Evolutionary conservation across 1,284 basidiomycete species (phyloP).

Genomic region (Ceratobasidium sp.): DNA sequence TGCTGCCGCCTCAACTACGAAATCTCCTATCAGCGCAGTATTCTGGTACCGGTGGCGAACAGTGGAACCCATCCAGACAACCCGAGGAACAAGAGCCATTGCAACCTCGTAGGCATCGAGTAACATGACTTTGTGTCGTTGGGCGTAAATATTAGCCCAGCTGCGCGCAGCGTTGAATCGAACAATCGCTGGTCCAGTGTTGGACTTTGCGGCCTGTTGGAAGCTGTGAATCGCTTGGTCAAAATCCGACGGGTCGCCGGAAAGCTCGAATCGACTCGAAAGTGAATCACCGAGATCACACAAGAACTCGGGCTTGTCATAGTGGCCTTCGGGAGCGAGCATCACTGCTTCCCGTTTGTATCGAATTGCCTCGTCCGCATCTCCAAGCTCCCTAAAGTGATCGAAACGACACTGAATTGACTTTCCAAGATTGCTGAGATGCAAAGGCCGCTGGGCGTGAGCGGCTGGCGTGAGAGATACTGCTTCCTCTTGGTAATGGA

Average conservation of each 20-base stretch:
- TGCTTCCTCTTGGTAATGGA: too few relatives aligned
- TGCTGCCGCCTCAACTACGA: background rate
- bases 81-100: background rate
- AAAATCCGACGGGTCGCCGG: background rate
- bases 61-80: background rate
- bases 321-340: background rate
- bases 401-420: background rate
- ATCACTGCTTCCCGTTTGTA: background rate
- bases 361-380: conserved; percentile 10
- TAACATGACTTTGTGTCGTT: background rate
- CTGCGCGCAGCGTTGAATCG: background rate
- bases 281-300: background rate
- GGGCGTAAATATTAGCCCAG: background rate
- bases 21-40: background rate
- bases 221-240: background rate
- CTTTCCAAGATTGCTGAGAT: background rate
- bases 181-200: background rate
- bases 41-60: background rate
- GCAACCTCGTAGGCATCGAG: background rate
- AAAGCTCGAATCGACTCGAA: background rate
- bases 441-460: background rate
- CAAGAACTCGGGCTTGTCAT: background rate
- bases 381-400: background rate
- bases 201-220: background rate
- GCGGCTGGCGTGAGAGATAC: background rate